Conservation (phyloP, 192 early-diverging fungal genomes). For the Powellomyces hirtus region DNA sequence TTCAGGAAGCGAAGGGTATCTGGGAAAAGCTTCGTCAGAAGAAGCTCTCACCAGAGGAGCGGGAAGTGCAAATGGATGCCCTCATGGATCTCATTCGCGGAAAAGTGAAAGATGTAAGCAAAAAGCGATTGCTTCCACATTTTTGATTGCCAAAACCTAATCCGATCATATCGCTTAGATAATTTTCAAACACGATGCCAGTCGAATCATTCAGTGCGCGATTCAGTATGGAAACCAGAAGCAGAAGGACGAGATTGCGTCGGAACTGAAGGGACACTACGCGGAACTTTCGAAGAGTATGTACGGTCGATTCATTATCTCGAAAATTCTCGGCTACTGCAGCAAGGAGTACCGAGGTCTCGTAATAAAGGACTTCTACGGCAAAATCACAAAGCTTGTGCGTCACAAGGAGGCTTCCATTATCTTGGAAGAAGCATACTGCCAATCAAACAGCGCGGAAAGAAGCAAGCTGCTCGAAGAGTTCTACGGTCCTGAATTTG, state of each 20-base stretch:
- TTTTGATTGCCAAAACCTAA: neutral
- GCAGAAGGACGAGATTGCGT: constrained; percentile 76
- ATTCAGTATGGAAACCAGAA: constrained; percentile 82
- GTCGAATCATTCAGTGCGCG: constrained; percentile 85
- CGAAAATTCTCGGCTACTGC: constrained; percentile 83
- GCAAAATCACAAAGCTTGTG: constrained; percentile 78
- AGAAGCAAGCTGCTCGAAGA: constrained; percentile 75
- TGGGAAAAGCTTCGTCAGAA: constrained; percentile 85
- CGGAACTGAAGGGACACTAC: constrained; percentile 76
- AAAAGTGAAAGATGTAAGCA: constrained; percentile 70
- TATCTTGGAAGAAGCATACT: constrained; percentile 83
- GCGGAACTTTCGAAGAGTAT: constrained; percentile 68
- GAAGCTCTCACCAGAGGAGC: constrained; percentile 62
- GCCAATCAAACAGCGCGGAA: constrained; percentile 73
- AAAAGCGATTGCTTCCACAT: neutral
- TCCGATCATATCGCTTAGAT: constrained; percentile 37
- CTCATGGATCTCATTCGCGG: constrained; percentile 83
- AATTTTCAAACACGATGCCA: constrained; percentile 94
- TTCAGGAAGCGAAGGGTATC: constrained; percentile 68
- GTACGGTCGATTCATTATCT: constrained; percentile 88
- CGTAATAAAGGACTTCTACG: constrained; percentile 79
- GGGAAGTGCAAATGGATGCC: constrained; percentile 64
- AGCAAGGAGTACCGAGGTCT: constrained; percentile 60
- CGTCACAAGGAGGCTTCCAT: constrained; percentile 84
- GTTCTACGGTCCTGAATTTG: constrained; percentile 92